A percentile compares a stretch with the other conserved stretches of the same genome.
Conservation (phyloP, 495 filamentous ascomycete species). For the Xylaria nigripes region DNA sequence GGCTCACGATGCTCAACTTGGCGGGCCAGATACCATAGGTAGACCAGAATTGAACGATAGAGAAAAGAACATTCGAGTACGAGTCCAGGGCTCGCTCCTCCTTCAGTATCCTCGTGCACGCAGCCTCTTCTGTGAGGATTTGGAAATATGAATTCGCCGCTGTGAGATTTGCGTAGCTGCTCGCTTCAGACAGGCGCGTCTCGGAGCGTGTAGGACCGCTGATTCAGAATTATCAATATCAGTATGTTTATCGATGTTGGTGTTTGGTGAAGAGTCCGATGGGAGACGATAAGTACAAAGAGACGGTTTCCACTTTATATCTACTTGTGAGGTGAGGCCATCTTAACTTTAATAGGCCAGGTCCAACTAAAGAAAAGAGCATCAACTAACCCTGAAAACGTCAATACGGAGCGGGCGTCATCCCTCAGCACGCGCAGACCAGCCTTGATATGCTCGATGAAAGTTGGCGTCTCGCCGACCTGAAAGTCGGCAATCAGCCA, state of each 20-base stretch:
- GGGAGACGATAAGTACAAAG: not conserved
- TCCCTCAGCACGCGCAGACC: conserved; percentile 45
- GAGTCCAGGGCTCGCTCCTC: conserved; percentile 71
- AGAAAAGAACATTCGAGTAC: conserved; percentile 70
- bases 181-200: conserved; percentile 53
- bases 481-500: conserved; percentile 72
- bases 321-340: not conserved
- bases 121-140: conserved; percentile 11
- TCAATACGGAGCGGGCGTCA: conserved; percentile 39
- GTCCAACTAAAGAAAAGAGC: not conserved
- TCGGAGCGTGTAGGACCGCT: conserved; percentile 56
- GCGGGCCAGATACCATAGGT: conserved; percentile 39
- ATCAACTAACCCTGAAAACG: conserved; percentile 62
- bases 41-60: conserved; percentile 51
- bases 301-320: not conserved
- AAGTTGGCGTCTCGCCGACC: conserved; percentile 61
- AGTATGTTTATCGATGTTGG: not conserved
- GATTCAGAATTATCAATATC: conserved; percentile 1
- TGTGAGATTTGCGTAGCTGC: conserved; percentile 53
- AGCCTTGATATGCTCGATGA: conserved; percentile 60
- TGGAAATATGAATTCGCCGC: conserved; percentile 33
- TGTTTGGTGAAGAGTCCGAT: not conserved
- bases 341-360: too few relatives aligned
- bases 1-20: conserved; percentile 59
- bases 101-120: conserved; percentile 8